Conservation (phyloP, 257 asterid species). For the Solanum piurae region DNA sequence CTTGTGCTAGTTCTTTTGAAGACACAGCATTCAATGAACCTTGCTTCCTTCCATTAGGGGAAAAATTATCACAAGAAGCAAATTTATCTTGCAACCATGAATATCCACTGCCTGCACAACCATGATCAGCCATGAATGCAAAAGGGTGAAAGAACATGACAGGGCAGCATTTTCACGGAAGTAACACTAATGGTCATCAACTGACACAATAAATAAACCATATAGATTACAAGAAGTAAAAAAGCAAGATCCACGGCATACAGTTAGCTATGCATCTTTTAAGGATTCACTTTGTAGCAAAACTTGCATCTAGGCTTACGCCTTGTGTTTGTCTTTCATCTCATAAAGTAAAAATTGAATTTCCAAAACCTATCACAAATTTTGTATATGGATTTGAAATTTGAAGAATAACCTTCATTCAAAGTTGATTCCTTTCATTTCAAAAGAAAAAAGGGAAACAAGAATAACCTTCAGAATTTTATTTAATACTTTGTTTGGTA, state of each 20-base stretch:
- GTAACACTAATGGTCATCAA: not conserved
- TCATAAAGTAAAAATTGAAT: not conserved
- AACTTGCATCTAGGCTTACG: not conserved
- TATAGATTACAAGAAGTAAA: not conserved
- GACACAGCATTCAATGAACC: constrained; percentile 28
- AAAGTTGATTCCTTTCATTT: not conserved
- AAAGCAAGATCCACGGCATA: not conserved
- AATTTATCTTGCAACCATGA: constrained; percentile 53
- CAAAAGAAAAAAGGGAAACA: not conserved
- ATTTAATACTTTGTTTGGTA: too few species aligned
- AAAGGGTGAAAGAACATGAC: not conserved
- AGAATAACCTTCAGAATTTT: not conserved
- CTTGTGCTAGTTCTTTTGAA: constrained; percentile 41
- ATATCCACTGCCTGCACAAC: constrained; percentile 38
- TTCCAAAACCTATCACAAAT: not conserved
- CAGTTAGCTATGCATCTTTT: not conserved
- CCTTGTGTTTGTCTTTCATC: not conserved
- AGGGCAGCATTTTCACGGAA: not conserved
- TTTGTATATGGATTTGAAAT: not conserved
- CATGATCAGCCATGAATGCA: not conserved
- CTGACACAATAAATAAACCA: not conserved
- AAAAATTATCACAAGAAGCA: constrained; percentile 6
- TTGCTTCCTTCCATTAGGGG: constrained; percentile 20
- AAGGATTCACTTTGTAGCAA: not conserved
- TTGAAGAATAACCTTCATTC: not conserved